Base-by-base conservation (phyloP, 805 yeast species). In the Wickerhamiella spandovensis region DNA sequence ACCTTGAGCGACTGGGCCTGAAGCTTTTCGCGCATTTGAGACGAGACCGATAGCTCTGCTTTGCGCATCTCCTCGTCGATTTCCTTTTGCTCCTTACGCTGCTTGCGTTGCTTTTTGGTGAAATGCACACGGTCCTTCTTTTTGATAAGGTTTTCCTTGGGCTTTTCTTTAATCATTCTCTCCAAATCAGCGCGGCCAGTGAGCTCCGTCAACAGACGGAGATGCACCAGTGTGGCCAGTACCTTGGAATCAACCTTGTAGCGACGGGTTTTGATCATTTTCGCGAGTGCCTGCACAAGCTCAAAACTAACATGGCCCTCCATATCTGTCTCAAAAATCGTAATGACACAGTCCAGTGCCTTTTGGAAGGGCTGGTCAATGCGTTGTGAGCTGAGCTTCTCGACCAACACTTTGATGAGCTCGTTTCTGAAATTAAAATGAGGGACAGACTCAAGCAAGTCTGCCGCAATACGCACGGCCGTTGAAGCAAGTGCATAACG, bases 71-170 rank as follows among this genome's bases (percentile, higher is more conserved):
- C 98, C 61, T 84, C 86, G 54, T 90, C 97, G 52, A 92, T 90
- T 56, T 74, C 79, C 58, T 83, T 84, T 59, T 82, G 72, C 62
- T 90, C 97, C 64, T 89, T 89, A 55, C 95, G 76, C 18, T 79
- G 82, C 61, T 92, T 92, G 58, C 84, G 75, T 66, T 90, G 90
- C 65, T 84, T 84, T 64, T 90, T 90, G n/a, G 95, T 81, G 47
- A 90, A 68, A 70, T 89, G 95, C 3, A 86, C 87, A 58, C 96
- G 74, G 64, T 92, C 95, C 64, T 88, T 86, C 71, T 89, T 90
- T 62, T 77, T 79, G 44, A 83, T 48, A 60, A 82, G 83, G 4
- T 68, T 67, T 39, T 66, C 70, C 9, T 68, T 67, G 17, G 67
- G 67, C 23, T 68, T 72, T 44, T 72, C 73, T 37, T 73, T 76